Conservation (phyloP, 495 filamentous ascomycete genomes). For the Xanthoparmelia taractica region DNA sequence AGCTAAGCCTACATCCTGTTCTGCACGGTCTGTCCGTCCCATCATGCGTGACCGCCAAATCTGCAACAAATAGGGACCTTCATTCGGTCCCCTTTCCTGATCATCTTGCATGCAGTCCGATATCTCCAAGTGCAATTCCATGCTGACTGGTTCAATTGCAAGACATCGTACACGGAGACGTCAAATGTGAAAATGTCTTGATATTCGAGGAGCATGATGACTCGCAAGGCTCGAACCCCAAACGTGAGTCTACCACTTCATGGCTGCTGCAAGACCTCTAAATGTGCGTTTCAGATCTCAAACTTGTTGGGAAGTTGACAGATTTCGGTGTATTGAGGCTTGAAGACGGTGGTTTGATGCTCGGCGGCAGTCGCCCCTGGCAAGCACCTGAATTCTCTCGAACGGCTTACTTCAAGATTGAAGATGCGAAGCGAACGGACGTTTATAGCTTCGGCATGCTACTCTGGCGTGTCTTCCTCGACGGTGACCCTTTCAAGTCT, state of each 20-base stretch:
- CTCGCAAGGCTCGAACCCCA: not conserved
- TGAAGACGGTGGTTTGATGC: slow-evolving; percentile 15
- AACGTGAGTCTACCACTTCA: not conserved
- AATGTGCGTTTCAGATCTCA: slow-evolving; percentile 8
- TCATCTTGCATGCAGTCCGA: not conserved
- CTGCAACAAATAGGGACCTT: not conserved
- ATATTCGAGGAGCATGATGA: slow-evolving; percentile 23
- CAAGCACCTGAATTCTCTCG: slow-evolving; percentile 28
- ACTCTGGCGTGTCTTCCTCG: slow-evolving; percentile 26
- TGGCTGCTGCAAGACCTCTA: not conserved
- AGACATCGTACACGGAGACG: slow-evolving; percentile 30
- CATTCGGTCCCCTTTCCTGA: not conserved
- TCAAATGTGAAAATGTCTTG: slow-evolving; percentile 30
- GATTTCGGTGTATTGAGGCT: slow-evolving; percentile 26
- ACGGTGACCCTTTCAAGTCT: slow-evolving; percentile 28
- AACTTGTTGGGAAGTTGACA: slow-evolving; percentile 25
- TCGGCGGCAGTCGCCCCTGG: slow-evolving; percentile 29
- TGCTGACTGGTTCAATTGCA: not conserved
- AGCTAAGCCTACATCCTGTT: not conserved
- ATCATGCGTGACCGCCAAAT: not conserved
- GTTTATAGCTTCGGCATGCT: slow-evolving; percentile 31
- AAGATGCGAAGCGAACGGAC: slow-evolving; percentile 29
- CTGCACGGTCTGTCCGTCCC: not conserved
- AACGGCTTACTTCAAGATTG: slow-evolving; percentile 27
- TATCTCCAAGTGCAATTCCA: not conserved